A percentile compares a stretch with the other conserved stretches of the same genome.
Conservation (phyloP, 2,329 filamentous ascomycete species). For the Pseudopyrenochaeta lycopersici region DNA sequence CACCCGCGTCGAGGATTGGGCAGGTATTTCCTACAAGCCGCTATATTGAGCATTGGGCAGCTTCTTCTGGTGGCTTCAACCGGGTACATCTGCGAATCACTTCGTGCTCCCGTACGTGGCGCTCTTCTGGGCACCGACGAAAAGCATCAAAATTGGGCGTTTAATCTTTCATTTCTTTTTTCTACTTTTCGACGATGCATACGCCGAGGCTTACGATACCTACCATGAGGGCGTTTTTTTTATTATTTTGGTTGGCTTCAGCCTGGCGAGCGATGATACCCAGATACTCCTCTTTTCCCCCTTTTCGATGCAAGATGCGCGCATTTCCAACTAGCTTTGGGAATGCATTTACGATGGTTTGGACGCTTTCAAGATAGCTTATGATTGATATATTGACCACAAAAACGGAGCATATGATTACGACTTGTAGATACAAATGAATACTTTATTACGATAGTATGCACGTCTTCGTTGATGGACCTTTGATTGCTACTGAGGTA, state of each 20-base stretch:
- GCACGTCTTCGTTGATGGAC: no score
- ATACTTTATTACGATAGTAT: no score
- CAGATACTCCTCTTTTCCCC: not conserved
- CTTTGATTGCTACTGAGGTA: no score
- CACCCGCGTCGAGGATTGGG: conserved; percentile 19
- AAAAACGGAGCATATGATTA: no score
- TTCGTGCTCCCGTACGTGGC: not conserved
- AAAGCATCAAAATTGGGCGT: not conserved
- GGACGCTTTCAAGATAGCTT: no score
- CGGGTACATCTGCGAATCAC: not conserved
- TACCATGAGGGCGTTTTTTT: not conserved
- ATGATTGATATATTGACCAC: no score
- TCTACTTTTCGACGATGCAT: conserved; percentile 1
- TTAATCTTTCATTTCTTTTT: not conserved
- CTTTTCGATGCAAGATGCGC: not conserved
- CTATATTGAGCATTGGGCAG: conserved; percentile 15
- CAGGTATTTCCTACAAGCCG: conserved; percentile 12
- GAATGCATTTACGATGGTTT: no score
- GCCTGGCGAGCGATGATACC: no score
- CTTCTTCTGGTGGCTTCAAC: not conserved
- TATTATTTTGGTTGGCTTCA: no score
- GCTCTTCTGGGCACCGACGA: not conserved
- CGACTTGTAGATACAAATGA: no score
- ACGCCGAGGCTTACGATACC: not conserved
- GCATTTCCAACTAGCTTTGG: not conserved